These are phyloP conservation scores for Tricholoma terreum DNA, from an alignment of 768 basidiomycete species.

Conservation along the genomic window DNA sequence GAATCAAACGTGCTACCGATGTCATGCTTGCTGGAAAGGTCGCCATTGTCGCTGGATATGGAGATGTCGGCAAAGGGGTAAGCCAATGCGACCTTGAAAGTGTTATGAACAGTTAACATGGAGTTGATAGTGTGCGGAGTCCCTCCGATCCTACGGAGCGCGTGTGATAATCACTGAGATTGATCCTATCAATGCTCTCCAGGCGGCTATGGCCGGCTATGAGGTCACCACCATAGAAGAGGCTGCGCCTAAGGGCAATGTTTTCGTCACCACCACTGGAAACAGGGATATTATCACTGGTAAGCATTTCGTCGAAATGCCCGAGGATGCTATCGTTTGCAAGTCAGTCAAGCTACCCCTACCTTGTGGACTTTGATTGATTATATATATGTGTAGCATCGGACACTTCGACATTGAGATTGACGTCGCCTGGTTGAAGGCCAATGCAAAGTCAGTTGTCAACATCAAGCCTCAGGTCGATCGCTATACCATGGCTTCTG, in stretches of 20 bases:
- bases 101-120: not conserved
- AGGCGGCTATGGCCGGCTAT: conserved; percentile 99
- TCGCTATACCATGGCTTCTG: conserved; percentile 88
- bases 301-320: conserved; percentile 92
- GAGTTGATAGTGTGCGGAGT: conserved; percentile 86
- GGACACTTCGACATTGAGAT: conserved; percentile 90
- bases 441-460: conserved; percentile 74
- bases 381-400: conserved; percentile 46
- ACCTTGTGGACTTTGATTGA: not conserved
- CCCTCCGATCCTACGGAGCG: conserved; percentile 94
- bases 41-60: conserved; percentile 97
- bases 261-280: conserved; percentile 98
- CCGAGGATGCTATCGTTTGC: conserved; percentile 97
- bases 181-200: conserved; percentile 99
- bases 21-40: conserved; percentile 99
- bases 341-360: conserved; percentile 56
- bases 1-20: conserved; percentile 99
- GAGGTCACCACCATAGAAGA: conserved; percentile 99
- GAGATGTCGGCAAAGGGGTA: conserved; percentile 99
- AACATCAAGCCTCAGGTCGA: conserved; percentile 99
- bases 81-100: conserved; percentile 30
- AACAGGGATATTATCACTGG: conserved; percentile 96
- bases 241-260: conserved; percentile 80
- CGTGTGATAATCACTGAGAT: conserved; percentile 97
- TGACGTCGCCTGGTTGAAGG: conserved; percentile 98